Percentiles rank a stretch among this genome's conserved stretches.
Evolutionary conservation across 2,329 filamentous ascomycete genomes (phyloP).

Genomic region (Fusarium sp.): DNA sequence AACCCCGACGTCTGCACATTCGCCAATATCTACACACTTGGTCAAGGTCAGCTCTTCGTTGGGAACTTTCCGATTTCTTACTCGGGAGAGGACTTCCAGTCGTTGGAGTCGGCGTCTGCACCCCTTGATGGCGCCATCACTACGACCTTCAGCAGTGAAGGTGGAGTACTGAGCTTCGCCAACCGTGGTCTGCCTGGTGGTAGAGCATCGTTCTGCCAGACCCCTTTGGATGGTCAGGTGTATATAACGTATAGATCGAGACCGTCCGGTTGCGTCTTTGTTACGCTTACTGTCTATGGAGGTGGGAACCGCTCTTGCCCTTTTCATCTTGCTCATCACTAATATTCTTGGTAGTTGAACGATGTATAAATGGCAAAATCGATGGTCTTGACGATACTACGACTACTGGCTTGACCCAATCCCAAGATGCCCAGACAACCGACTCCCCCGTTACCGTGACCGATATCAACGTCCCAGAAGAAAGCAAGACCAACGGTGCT

Average conservation of each 20-base stretch:
- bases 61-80: not conserved
- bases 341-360: not conserved
- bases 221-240: not conserved
- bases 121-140: not conserved
- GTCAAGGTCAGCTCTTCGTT: not conserved
- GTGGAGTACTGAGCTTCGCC: not conserved
- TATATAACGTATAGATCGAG: not conserved
- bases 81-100: not conserved
- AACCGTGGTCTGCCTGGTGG: not conserved
- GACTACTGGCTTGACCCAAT: not conserved
- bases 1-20: not conserved
- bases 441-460: too few species aligned
- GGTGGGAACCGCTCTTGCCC: not conserved
- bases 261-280: not conserved
- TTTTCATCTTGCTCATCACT: accelerated
- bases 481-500: accelerated
- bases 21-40: not conserved
- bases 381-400: not conserved
- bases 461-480: not conserved
- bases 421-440: not conserved
- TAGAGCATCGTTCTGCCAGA: constrained; percentile 1
- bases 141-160: not conserved
- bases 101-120: not conserved
- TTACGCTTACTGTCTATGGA: not conserved
- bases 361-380: not conserved